Conservation (phyloP, 75 land plant genomes). For the Sequoia sempervirens region DNA sequence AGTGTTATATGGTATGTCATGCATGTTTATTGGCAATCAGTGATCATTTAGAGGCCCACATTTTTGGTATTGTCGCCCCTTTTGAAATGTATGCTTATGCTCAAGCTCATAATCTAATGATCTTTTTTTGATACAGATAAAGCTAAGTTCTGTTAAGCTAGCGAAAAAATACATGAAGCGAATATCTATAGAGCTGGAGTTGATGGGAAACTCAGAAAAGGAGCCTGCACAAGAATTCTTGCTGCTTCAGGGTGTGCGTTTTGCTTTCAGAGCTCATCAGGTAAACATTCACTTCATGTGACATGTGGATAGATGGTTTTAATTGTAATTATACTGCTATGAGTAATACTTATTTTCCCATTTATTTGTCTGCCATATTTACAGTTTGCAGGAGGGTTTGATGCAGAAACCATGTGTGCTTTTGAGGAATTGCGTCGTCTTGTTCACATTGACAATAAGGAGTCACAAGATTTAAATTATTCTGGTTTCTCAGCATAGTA, state of each 20-base stretch:
- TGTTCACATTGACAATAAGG: constrained; percentile 12
- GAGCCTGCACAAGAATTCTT: constrained; percentile 57
- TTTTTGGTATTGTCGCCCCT: background rate
- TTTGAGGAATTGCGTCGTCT: constrained; percentile 73
- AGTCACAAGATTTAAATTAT: background rate
- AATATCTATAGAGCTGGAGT: constrained; percentile 56
- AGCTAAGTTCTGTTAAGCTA: constrained; percentile 60
- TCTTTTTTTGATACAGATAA: constrained; percentile 38
- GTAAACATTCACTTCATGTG: constrained; percentile 17
- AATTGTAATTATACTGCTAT: background rate
- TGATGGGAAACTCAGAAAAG: constrained; percentile 38
- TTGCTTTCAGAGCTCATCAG: constrained; percentile 83
- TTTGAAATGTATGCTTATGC: background rate
- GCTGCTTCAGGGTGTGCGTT: constrained; percentile 73
- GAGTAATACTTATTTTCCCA: background rate
- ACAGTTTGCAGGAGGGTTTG: constrained; percentile 95
- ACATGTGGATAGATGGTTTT: background rate
- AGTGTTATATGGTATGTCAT: background rate
- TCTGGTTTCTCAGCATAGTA: background rate
- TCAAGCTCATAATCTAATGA: background rate
- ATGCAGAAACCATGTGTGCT: constrained; percentile 85
- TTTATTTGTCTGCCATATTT: background rate
- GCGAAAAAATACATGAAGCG: constrained; percentile 68
- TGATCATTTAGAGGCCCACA: background rate
- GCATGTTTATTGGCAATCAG: background rate